A percentile compares a stretch with the other conserved stretches of the same genome.
Evolutionary conservation across 768 basidiomycete genomes (phyloP).

Genomic region (Agaricus sinodeliciosus): DNA sequence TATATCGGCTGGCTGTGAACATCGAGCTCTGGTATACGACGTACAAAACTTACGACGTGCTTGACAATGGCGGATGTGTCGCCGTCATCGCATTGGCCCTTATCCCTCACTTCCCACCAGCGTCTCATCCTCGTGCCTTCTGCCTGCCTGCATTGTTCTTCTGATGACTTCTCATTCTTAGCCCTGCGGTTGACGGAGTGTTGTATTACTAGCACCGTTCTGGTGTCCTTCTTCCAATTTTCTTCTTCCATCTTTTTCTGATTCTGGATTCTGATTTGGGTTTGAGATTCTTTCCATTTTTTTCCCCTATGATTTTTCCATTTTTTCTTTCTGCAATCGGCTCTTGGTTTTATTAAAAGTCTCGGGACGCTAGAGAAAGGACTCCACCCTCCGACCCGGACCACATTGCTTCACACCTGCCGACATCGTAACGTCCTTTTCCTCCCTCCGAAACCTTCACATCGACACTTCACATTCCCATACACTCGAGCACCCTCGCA

Average conservation of each 20-base stretch:
- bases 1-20: constrained; percentile 1
- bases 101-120: not conserved
- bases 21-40: not conserved
- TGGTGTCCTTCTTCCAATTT: not conserved
- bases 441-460: not conserved
- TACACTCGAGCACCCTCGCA: not conserved
- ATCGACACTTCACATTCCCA: not conserved
- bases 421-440: not conserved
- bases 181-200: constrained; percentile 5
- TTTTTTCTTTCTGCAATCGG: not conserved
- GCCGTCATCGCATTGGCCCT: not conserved
- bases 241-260: not conserved
- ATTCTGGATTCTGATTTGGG: constrained; percentile 1
- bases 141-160: constrained; percentile 3
- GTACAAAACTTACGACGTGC: not conserved
- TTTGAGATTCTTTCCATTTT: not conserved
- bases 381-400: not conserved
- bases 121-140: constrained; percentile 4
- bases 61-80: not conserved
- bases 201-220: constrained; percentile 7
- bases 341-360: not conserved
- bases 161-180: not conserved
- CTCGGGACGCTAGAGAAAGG: not conserved
- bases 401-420: not conserved
- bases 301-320: not conserved